Percentiles rank a stretch among this genome's conserved stretches.
Evolutionary conservation across 2,329 filamentous ascomycete genomes (phyloP).

Genomic region (Emmonsia crescens): DNA sequence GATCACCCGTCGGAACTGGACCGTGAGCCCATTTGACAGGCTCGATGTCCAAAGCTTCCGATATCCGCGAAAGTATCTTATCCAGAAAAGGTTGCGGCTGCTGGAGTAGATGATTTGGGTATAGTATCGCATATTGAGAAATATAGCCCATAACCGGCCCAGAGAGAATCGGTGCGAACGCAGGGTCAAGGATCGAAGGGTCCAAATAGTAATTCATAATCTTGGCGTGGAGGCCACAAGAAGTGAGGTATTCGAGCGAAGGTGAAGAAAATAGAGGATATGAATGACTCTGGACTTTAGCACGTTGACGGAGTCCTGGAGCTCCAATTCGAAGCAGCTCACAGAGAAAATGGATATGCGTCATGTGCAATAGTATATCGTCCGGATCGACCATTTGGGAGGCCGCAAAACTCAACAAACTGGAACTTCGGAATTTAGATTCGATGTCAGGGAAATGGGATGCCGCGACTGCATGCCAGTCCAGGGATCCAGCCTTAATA

Average conservation of each 20-base stretch:
- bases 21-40: constrained; percentile 42
- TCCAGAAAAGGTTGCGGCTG: constrained; percentile 30
- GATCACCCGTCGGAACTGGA: constrained; percentile 44
- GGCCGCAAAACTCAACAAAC: constrained; percentile 46
- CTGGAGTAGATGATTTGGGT: constrained; percentile 45
- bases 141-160: constrained; percentile 48
- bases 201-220: constrained; percentile 44
- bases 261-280: constrained; percentile 30
- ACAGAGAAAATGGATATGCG: constrained; percentile 46
- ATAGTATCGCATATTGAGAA: constrained; percentile 44
- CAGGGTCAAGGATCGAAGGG: constrained; percentile 37
- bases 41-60: constrained; percentile 35
- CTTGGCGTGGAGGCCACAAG: constrained; percentile 40
- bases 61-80: constrained; percentile 38
- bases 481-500: constrained; percentile 41
- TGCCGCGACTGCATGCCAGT: constrained; percentile 44
- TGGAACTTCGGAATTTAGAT: constrained; percentile 25
- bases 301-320: constrained; percentile 21
- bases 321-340: constrained; percentile 40
- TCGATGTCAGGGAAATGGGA: constrained; percentile 46
- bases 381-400: constrained; percentile 46
- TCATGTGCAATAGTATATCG: constrained; percentile 51
- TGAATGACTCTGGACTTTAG: constrained; percentile 22
- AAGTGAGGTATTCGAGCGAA: constrained; percentile 43
- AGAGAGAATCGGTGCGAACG: constrained; percentile 45